Percentiles rank a stretch among this genome's conserved stretches.
These are phyloP conservation scores for Leccinum obscurum DNA, from an alignment of 768 basidiomycete genomes.

Conservation along the genomic window DNA sequence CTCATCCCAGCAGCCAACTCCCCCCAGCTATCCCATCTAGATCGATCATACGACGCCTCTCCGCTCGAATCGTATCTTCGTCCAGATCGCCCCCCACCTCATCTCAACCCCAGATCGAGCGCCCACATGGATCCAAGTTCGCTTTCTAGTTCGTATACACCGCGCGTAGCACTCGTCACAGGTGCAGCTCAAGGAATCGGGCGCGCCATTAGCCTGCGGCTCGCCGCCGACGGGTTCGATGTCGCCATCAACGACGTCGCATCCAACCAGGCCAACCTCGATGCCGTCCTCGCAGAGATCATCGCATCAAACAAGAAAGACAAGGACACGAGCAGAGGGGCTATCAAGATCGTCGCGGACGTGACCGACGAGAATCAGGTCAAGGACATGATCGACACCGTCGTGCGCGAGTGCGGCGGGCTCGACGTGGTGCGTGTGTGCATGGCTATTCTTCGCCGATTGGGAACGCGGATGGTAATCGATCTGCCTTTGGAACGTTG, in stretches of 20 bases:
- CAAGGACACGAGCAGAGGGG: neutral
- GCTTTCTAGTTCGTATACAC: neutral
- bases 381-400: conserved; percentile 14
- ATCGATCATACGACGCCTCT: neutral
- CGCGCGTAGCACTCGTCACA: conserved; percentile 42
- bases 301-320: neutral
- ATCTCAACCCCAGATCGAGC: neutral
- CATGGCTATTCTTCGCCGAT: neutral
- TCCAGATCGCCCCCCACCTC: neutral
- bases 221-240: conserved; percentile 44
- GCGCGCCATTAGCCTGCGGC: conserved; percentile 44
- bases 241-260: conserved; percentile 47
- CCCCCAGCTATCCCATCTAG: neutral
- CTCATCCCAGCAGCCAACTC: neutral
- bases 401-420: conserved; percentile 10
- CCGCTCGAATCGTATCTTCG: neutral
- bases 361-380: conserved; percentile 9
- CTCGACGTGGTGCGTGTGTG: conserved; percentile 16
- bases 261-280: conserved; percentile 8
- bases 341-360: neutral
- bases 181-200: conserved; percentile 51
- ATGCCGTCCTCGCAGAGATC: conserved; percentile 1
- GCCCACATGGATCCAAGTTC: neutral
- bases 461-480: neutral
- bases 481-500: neutral